These are phyloP conservation scores for Rhizoclosmatium globosum DNA, from an alignment of 192 early-diverging fungal species.

Conservation along the genomic window DNA sequence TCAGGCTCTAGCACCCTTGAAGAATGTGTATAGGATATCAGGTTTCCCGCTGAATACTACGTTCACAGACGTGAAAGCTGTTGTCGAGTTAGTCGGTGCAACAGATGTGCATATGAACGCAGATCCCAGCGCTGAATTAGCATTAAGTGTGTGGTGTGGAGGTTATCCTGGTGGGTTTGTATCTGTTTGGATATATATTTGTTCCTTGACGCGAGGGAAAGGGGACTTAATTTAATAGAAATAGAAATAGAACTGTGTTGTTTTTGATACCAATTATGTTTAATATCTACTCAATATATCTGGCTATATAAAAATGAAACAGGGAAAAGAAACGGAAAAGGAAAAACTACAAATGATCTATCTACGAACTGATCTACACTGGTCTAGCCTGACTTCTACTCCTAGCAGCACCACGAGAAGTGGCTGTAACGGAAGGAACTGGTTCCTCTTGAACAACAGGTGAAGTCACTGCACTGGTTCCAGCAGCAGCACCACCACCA, in stretches of 20 bases:
- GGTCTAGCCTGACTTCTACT: too few species aligned
- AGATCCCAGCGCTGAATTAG: slow-evolving; percentile 47
- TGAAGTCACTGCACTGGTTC: not conserved
- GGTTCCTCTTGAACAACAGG: too few species aligned
- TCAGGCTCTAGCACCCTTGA: slow-evolving; percentile 11
- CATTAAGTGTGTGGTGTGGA: slow-evolving; percentile 48
- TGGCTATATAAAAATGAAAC: too few species aligned
- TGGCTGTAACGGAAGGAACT: too few species aligned
- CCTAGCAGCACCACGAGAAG: too few species aligned
- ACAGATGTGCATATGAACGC: slow-evolving; percentile 52
- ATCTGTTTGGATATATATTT: slow-evolving; percentile 50
- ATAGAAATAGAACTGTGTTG: not conserved
- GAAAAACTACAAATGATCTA: too few species aligned
- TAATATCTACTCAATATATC: too few species aligned
- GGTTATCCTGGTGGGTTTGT: slow-evolving; percentile 54
- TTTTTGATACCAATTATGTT: too few species aligned
- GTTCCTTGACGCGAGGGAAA: slow-evolving; percentile 43
- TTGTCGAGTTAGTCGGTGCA: slow-evolving; percentile 47
- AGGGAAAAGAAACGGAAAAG: too few species aligned
- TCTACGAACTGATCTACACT: too few species aligned
- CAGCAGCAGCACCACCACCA: not conserved
- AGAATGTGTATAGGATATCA: slow-evolving; percentile 42
- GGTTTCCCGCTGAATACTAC: slow-evolving; percentile 49
- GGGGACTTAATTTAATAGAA: slow-evolving; percentile 1
- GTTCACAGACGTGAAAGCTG: slow-evolving; percentile 47